Evolutionary conservation across 2,329 filamentous ascomycete genomes (phyloP).

Genomic region (Penicillium sp.): DNA sequence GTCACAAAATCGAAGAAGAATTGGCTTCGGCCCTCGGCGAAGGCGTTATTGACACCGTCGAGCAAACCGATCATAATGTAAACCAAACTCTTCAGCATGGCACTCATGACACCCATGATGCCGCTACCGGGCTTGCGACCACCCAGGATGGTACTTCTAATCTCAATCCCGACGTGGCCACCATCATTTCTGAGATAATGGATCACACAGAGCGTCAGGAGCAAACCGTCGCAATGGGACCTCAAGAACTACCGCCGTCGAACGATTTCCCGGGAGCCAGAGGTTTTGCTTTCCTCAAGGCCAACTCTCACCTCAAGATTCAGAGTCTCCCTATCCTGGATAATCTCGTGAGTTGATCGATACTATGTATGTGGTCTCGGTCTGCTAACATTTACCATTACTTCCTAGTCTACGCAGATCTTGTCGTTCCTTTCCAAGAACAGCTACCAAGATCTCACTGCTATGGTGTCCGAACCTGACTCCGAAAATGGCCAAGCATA

Average conservation of each 20-base stretch:
- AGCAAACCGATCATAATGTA: slow-evolving; percentile 20
- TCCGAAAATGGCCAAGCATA: slow-evolving; percentile 61
- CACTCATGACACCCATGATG: slow-evolving; percentile 14
- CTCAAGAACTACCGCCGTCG: slow-evolving; percentile 30
- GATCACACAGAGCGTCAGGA: slow-evolving; percentile 43
- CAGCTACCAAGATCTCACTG: slow-evolving; percentile 55
- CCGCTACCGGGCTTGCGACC: slow-evolving; percentile 13
- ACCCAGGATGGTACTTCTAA: slow-evolving; percentile 24
- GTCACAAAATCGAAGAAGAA: slow-evolving; percentile 36
- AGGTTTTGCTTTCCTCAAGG: slow-evolving; percentile 39
- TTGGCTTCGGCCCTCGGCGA: slow-evolving; percentile 34
- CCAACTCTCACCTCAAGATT: slow-evolving; percentile 50
- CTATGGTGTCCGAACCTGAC: slow-evolving; percentile 54
- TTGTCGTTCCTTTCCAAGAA: slow-evolving; percentile 57
- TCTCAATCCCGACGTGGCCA: slow-evolving; percentile 33
- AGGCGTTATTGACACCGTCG: slow-evolving; percentile 27
- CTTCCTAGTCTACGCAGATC: slow-evolving; percentile 55
- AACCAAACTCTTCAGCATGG: slow-evolving; percentile 19
- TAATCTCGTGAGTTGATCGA: slow-evolving; percentile 49
- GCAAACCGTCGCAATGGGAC: slow-evolving; percentile 36
- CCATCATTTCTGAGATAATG: slow-evolving; percentile 44
- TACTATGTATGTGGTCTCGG: background rate
- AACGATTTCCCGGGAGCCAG: slow-evolving; percentile 30
- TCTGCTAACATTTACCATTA: background rate
- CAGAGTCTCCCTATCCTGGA: slow-evolving; percentile 61